phyloP scores from a whole-genome alignment of 768 basidiomycete genomes.

The Pleurotus tuber-regium region DNA sequence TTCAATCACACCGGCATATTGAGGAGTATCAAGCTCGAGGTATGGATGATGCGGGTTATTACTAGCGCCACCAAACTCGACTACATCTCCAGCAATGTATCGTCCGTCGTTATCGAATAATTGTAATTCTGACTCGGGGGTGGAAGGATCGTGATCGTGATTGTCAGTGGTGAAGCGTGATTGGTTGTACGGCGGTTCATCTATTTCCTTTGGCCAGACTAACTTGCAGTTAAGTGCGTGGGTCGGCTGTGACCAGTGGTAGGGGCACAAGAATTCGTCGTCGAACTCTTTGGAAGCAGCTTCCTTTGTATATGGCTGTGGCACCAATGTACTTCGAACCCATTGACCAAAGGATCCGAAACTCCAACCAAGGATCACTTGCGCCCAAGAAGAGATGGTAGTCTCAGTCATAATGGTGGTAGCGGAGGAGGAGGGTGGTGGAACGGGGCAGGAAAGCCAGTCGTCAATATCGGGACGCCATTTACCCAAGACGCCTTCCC shows the following conservation, averaged over 20 bases:
- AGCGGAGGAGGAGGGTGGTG: slow-evolving; percentile 8
- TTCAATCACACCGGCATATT: slow-evolving; percentile 71
- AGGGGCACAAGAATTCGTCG: slow-evolving; percentile 67
- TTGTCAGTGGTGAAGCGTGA: slow-evolving; percentile 18
- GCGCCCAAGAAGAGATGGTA: slow-evolving; percentile 21
- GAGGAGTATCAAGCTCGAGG: slow-evolving; percentile 77
- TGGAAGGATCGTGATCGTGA: slow-evolving; percentile 13
- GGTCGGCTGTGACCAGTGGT: slow-evolving; percentile 71
- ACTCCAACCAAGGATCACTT: slow-evolving; percentile 12
- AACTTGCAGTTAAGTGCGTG: slow-evolving; percentile 81
- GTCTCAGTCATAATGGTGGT: slow-evolving; percentile 26
- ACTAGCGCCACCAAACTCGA: background rate
- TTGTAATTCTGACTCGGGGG: slow-evolving; percentile 10
- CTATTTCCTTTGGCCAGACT: slow-evolving; percentile 75
- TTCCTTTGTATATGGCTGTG: background rate
- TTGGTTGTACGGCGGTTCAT: slow-evolving; percentile 39
- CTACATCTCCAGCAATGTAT: slow-evolving; percentile 10
- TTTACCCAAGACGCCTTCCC: slow-evolving; percentile 74
- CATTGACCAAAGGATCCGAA: background rate
- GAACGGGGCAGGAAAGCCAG: slow-evolving; percentile 72
- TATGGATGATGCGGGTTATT: slow-evolving; percentile 27
- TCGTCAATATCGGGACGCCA: slow-evolving; percentile 57
- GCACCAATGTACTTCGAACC: background rate
- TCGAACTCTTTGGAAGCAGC: slow-evolving; percentile 33
- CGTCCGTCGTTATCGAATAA: slow-evolving; percentile 15